Conservation (phyloP, 2,329 filamentous ascomycete species). For the Fusarium stilboides region DNA sequence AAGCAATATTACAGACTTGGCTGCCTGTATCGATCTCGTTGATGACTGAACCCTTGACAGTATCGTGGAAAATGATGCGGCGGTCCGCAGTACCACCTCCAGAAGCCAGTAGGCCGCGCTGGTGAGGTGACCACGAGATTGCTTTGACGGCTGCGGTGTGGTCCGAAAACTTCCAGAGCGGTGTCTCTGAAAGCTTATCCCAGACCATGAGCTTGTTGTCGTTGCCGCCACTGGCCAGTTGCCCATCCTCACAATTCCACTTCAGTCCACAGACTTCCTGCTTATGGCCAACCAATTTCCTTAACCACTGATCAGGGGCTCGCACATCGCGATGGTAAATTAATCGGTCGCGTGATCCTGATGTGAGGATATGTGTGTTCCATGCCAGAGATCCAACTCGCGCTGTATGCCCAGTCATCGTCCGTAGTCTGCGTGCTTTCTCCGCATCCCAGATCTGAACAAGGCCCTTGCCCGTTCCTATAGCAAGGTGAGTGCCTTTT, state of each 20-base stretch:
- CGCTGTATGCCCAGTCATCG: slow-evolving; percentile 96
- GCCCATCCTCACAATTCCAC: slow-evolving; percentile 97
- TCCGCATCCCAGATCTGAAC: slow-evolving; percentile 99
- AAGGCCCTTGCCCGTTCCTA: slow-evolving; percentile 93
- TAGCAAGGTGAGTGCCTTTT: slow-evolving; percentile 93
- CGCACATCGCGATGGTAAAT: slow-evolving; percentile 98
- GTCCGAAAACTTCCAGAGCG: slow-evolving; percentile 93
- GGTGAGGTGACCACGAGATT: slow-evolving; percentile 97
- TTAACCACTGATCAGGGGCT: slow-evolving; percentile 89
- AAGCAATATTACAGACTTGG: slow-evolving; percentile 98
- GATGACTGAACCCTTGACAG: slow-evolving; percentile 82
- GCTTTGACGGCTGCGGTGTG: slow-evolving; percentile 98
- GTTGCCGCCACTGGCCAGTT: slow-evolving; percentile 95
- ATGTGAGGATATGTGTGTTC: slow-evolving; percentile 98
- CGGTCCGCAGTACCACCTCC: slow-evolving; percentile 96
- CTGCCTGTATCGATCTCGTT: slow-evolving; percentile 97
- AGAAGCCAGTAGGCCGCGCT: slow-evolving; percentile 92
- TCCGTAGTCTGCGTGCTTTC: slow-evolving; percentile 85
- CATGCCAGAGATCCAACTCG: slow-evolving; percentile 95
- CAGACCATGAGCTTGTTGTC: slow-evolving; percentile 99
- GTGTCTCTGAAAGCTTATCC: slow-evolving; percentile 95
- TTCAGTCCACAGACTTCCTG: slow-evolving; percentile 97
- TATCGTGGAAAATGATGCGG: slow-evolving; percentile 98
- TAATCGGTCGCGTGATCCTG: slow-evolving; percentile 90
- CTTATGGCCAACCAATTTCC: slow-evolving; percentile 92